A percentile compares a stretch with the other conserved stretches of the same genome.
phyloP scores from a whole-genome alignment of 352 stramenopile species.

The Phytophthora hybrid region DNA sequence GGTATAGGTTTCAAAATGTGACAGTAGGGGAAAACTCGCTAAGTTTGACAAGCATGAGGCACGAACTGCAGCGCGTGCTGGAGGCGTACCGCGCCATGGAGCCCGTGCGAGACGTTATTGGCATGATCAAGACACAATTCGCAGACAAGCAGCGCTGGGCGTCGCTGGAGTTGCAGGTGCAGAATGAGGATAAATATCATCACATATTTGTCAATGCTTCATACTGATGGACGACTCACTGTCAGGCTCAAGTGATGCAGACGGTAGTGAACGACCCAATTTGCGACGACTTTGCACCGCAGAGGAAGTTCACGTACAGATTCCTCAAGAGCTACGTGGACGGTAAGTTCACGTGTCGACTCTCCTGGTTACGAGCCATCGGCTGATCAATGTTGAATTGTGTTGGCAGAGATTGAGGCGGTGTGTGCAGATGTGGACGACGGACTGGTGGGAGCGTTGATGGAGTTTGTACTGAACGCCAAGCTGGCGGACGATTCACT shows the following conservation, averaged over 20 bases:
- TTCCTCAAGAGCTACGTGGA: slow-evolving; percentile 76
- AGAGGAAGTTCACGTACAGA: slow-evolving; percentile 69
- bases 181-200: background rate
- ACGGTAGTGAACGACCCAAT: slow-evolving; percentile 63
- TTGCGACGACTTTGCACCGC: slow-evolving; percentile 67
- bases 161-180: slow-evolving; percentile 67
- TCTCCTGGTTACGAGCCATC: too few relatives aligned
- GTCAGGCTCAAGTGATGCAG: slow-evolving; percentile 60
- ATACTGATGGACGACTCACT: background rate
- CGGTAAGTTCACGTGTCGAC: slow-evolving; percentile 36
- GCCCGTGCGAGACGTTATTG: slow-evolving; percentile 55
- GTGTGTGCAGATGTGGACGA: slow-evolving; percentile 57
- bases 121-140: slow-evolving; percentile 45
- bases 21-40: background rate
- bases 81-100: slow-evolving; percentile 75
- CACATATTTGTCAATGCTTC: background rate
- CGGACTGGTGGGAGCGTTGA: slow-evolving; percentile 57
- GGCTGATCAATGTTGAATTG: background rate
- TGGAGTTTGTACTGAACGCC: slow-evolving; percentile 61
- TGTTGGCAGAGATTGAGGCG: slow-evolving; percentile 61
- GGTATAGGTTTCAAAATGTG: background rate
- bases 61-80: slow-evolving; percentile 51
- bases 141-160: slow-evolving; percentile 45
- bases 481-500: slow-evolving; percentile 43
- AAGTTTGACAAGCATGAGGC: slow-evolving; percentile 9